Conservation (phyloP, 208 protist genomes). For the Trypanosoma avium region DNA sequence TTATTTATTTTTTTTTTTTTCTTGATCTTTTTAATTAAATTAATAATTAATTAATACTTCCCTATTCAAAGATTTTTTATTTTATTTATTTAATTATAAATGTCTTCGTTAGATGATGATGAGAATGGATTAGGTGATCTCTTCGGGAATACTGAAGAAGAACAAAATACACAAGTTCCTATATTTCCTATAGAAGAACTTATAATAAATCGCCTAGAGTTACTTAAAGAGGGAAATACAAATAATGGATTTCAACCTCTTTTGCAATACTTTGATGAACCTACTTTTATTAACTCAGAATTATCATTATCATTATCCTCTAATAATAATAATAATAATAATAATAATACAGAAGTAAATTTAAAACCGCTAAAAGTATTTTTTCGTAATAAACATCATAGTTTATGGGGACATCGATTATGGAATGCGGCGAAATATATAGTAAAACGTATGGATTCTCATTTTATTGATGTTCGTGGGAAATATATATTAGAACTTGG, state of each 20-base stretch:
- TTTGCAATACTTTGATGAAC: constrained; percentile 46
- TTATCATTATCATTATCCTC: too few species aligned
- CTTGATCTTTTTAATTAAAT: too few species aligned
- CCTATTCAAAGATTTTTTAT: too few species aligned
- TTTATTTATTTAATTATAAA: background rate
- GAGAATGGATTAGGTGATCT: constrained; percentile 55
- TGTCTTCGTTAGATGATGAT: constrained; percentile 21
- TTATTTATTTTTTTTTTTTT: too few species aligned
- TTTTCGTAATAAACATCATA: constrained; percentile 83
- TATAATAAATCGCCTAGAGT: constrained; percentile 39
- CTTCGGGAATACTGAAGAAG: constrained; percentile 37
- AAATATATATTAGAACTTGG: constrained; percentile 85
- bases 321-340: background rate
- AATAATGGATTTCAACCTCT: constrained; percentile 49
- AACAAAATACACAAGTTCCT: too few species aligned
- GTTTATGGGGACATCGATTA: constrained; percentile 83
- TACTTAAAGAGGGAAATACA: constrained; percentile 49
- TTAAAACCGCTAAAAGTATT: constrained; percentile 47
- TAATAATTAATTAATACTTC: too few species aligned
- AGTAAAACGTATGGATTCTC: constrained; percentile 82
- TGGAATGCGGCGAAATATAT: constrained; percentile 91
- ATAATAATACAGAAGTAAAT: constrained; percentile 20
- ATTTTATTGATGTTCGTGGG: constrained; percentile 61
- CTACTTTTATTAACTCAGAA: too few species aligned
- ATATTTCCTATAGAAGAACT: constrained; percentile 62